Percentiles rank a stretch among this genome's conserved stretches.
Conservation (phyloP, 2,329 filamentous ascomycete genomes). For the Rasamsonia emersonii region DNA sequence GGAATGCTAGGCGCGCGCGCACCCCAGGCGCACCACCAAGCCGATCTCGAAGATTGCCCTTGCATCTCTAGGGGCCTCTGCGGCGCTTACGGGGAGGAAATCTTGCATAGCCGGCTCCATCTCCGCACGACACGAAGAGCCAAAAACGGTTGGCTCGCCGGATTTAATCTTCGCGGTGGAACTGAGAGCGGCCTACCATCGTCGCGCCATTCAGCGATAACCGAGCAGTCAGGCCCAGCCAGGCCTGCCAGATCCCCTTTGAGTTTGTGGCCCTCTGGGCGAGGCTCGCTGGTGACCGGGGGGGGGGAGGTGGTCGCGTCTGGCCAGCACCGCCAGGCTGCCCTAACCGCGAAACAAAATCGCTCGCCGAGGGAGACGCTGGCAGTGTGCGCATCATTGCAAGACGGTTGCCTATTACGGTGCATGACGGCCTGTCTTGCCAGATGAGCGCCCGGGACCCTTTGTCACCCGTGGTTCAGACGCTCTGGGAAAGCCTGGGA, state of each 20-base stretch:
- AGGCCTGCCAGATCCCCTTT: no score
- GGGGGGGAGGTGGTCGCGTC: no score
- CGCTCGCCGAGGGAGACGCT: no score
- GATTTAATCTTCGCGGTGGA: no score
- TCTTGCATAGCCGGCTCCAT: slow-evolving; percentile 28
- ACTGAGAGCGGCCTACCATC: no score
- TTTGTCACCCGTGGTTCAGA: slow-evolving; percentile 24
- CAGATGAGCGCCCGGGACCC: slow-evolving; percentile 19
- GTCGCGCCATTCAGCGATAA: no score
- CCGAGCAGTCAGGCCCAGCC: no score
- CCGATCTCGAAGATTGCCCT: slow-evolving; percentile 10
- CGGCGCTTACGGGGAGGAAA: slow-evolving; percentile 9
- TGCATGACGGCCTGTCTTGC: slow-evolving; percentile 24
- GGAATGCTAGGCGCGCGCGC: slow-evolving; percentile 8
- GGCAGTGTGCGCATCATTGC: no score
- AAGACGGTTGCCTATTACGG: slow-evolving; percentile 19
- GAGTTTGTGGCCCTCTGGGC: no score
- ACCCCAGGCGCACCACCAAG: slow-evolving; percentile 7
- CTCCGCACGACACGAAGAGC: slow-evolving; percentile 16
- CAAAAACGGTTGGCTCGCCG: slow-evolving; percentile 17
- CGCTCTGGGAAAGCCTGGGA: slow-evolving; percentile 1
- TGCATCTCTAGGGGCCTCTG: slow-evolving; percentile 7
- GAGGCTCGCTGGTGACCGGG: no score
- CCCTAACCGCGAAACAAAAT: no score
- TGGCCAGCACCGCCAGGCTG: no score